Evolutionary conservation across 176 grass and related monocot genomes (phyloP), one percentile per base, ranked within the genome.

Genomic region (Oryza brachyantha): DNA sequence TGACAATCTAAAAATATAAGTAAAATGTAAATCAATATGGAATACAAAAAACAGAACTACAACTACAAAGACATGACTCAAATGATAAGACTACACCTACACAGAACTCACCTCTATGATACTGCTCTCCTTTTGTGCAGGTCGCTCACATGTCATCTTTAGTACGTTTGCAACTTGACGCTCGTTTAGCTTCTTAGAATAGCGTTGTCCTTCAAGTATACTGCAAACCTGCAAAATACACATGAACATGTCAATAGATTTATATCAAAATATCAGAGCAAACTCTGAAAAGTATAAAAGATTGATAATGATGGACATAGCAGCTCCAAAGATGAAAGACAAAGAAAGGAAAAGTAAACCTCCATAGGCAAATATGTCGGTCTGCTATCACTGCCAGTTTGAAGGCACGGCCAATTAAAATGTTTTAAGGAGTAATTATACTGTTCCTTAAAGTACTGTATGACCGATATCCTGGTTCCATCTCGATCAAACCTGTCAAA

Each of bases 341-440:
- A 25, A 17, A 16, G 39, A 19, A 61, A n/a, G 39, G 61, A 29
- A 88, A 38, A 81, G 43, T 19, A 9, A 54, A 94, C 92, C 95
- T 94, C 92, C 45, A 98, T 87, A 11, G 92, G 89, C 24, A 98
- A 75, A 83, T 90, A 98, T 16, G 12, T 90, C 0, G 91, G 82
- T 37, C 42, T 94, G 29, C 29, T 86, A 50, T 92, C 83, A 61
- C 11, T 92, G 22, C 94, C 92, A 83, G 87, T 83, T 78, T 88
- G 64, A 74, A 97, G 87, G 74, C 95, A 97, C 31, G 91, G 95
- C 89, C 82, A 94, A 31, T 82, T 34, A 39, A 19, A 40, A 84
- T 73, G 79, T 73, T 74, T 77, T 14, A 98, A 61, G 64, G 13
- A 3, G 38, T 19, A 77, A 21, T 66, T 72, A 58, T 98, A 94